These are phyloP conservation scores for Fusarium pininemorale DNA, from an alignment of 2,329 filamentous ascomycete genomes.

Conservation along the genomic window DNA sequence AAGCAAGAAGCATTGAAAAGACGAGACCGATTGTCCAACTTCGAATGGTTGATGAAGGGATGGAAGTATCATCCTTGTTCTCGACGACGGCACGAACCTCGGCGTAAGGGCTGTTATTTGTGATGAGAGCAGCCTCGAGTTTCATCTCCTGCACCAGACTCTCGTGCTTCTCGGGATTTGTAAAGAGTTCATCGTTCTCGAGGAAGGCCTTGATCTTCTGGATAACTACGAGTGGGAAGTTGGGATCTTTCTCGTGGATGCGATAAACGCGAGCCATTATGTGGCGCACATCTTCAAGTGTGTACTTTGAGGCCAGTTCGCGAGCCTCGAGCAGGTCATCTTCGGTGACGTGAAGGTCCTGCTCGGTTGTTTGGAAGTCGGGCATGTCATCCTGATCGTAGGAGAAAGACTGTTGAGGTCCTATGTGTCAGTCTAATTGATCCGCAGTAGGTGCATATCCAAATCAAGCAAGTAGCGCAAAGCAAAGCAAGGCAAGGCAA, in stretches of 20 bases:
- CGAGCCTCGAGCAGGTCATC: slow-evolving; percentile 57
- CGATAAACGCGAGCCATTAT: slow-evolving; percentile 54
- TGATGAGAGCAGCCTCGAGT: slow-evolving; percentile 63
- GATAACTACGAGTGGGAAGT: slow-evolving; percentile 52
- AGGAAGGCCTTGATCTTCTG: slow-evolving; percentile 54
- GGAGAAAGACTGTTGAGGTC: slow-evolving; percentile 46
- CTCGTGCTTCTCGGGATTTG: slow-evolving; percentile 57
- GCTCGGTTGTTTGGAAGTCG: slow-evolving; percentile 46
- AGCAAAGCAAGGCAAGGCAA: not conserved
- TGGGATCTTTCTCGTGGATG: slow-evolving; percentile 55
- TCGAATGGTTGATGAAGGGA: slow-evolving; percentile 64
- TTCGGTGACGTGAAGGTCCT: slow-evolving; percentile 57
- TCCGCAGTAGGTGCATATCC: not conserved
- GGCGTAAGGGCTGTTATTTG: slow-evolving; percentile 65
- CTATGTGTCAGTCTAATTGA: slow-evolving; percentile 8
- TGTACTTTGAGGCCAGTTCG: slow-evolving; percentile 54
- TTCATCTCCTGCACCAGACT: slow-evolving; percentile 64
- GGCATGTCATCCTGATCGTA: slow-evolving; percentile 51
- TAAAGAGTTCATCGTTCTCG: slow-evolving; percentile 56
- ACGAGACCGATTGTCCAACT: slow-evolving; percentile 63
- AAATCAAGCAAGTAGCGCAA: not conserved
- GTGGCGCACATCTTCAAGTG: slow-evolving; percentile 54
- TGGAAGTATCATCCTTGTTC: slow-evolving; percentile 61
- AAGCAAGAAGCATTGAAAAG: slow-evolving; percentile 59
- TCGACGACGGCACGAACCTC: slow-evolving; percentile 65